Percentiles rank a stretch among this genome's conserved stretches.
Conservation (phyloP, 2,329 filamentous ascomycete genomes). For the Colletotrichum liriopes region DNA sequence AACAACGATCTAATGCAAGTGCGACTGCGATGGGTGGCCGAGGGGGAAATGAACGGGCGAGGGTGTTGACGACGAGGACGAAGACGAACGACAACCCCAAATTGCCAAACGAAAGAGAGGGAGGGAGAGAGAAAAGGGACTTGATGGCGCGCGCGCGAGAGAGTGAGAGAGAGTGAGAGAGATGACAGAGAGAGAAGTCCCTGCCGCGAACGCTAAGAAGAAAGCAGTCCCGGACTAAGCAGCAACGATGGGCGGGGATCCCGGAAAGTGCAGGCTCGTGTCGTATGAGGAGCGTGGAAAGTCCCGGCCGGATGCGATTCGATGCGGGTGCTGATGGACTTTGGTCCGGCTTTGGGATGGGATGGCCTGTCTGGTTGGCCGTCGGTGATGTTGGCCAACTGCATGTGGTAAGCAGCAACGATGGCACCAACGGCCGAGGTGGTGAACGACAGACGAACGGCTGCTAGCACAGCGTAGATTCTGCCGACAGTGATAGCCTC, state of each 20-base stretch:
- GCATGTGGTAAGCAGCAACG: background rate
- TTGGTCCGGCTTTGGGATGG: conserved; percentile 19
- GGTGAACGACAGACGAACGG: background rate
- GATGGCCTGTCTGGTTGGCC: conserved; percentile 10
- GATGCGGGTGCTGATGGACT: conserved; percentile 21
- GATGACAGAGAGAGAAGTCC: background rate
- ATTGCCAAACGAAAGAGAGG: background rate
- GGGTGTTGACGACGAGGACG: conserved; percentile 1
- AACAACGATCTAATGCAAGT: conserved; percentile 12
- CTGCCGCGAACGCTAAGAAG: conserved; percentile 18
- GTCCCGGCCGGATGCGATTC: conserved; percentile 35
- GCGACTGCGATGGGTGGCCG: conserved; percentile 20
- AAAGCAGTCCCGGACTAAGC: conserved; percentile 10
- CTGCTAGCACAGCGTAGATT: background rate
- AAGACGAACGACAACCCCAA: background rate
- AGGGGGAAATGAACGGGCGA: conserved; percentile 2
- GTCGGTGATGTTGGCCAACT: conserved; percentile 7
- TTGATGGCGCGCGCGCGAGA: background rate
- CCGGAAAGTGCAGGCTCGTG: conserved; percentile 35
- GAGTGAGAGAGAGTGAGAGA: background rate
- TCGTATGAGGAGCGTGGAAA: conserved; percentile 37
- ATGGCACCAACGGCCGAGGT: conserved; percentile 25
- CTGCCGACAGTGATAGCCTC: background rate
- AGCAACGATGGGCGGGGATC: conserved; percentile 27
- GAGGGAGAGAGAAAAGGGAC: background rate